Conservation (phyloP, 371 early-diverging fungal species). For the Mucor piriformis region DNA sequence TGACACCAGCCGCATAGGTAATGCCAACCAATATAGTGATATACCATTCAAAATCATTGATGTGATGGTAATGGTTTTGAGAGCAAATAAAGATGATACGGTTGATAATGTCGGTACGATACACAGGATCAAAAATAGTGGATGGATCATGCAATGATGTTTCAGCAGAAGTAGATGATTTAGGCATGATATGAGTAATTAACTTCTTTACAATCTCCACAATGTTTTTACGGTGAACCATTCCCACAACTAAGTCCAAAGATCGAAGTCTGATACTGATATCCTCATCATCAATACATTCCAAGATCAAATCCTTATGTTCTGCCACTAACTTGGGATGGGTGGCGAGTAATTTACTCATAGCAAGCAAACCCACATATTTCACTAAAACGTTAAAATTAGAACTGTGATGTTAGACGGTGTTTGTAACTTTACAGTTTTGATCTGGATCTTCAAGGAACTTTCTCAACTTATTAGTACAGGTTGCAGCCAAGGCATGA, state of each 20-base stretch:
- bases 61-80: slow-evolving; percentile 78
- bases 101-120: slow-evolving; percentile 80
- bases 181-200: slow-evolving; percentile 74
- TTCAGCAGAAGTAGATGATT: slow-evolving; percentile 12
- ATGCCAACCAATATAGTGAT: slow-evolving; percentile 79
- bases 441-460: slow-evolving; percentile 91
- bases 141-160: slow-evolving; percentile 44
- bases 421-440: slow-evolving; percentile 66
- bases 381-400: slow-evolving; percentile 62
- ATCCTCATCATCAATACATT: slow-evolving; percentile 92
- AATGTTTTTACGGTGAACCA: slow-evolving; percentile 83
- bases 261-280: slow-evolving; percentile 88
- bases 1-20: slow-evolving; percentile 72
- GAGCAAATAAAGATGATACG: slow-evolving; percentile 84
- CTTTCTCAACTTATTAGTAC: slow-evolving; percentile 81
- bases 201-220: slow-evolving; percentile 82
- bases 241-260: slow-evolving; percentile 81
- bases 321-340: slow-evolving; percentile 85
- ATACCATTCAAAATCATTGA: slow-evolving; percentile 97
- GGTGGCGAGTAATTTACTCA: slow-evolving; percentile 77
- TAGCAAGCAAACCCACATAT: slow-evolving; percentile 89
- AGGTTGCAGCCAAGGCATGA: slow-evolving; percentile 79
- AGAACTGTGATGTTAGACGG: not conserved
- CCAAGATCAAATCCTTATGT: slow-evolving; percentile 82
- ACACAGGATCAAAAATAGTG: slow-evolving; percentile 68